Evolutionary conservation across 352 stramenopile genomes (phyloP).

Genomic region (Globisporangium paroecandrum): DNA sequence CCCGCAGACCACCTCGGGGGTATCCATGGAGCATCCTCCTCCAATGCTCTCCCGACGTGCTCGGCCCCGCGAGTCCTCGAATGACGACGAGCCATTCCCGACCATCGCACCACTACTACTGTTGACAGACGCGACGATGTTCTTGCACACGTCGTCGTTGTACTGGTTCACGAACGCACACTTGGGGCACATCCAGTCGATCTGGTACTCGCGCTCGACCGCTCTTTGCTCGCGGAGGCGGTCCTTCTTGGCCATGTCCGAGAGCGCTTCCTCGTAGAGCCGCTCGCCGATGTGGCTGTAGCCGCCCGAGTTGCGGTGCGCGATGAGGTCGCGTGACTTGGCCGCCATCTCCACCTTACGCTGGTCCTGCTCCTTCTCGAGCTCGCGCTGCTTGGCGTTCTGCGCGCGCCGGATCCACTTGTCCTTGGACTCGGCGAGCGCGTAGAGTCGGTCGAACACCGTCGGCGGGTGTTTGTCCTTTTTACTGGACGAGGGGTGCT

Average conservation of each 20-base stretch:
- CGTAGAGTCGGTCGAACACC: constrained; percentile 65
- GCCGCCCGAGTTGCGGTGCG: constrained; percentile 42
- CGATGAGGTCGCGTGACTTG: constrained; percentile 60
- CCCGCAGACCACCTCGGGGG: constrained; percentile 42
- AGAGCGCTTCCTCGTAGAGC: constrained; percentile 68
- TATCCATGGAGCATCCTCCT: constrained; percentile 18
- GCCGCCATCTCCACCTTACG: constrained; percentile 50
- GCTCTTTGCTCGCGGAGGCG: constrained; percentile 39
- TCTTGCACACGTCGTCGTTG: constrained; percentile 56
- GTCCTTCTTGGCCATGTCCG: constrained; percentile 62
- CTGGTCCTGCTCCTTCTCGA: constrained; percentile 32
- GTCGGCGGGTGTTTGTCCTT: constrained; percentile 31
- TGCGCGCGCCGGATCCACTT: constrained; percentile 74
- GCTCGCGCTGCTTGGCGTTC: constrained; percentile 60
- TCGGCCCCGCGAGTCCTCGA: background rate
- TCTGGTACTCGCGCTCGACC: constrained; percentile 39
- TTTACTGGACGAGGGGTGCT: constrained; percentile 6
- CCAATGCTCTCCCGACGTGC: constrained; percentile 20
- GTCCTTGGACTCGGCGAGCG: constrained; percentile 61
- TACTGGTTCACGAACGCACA: constrained; percentile 65
- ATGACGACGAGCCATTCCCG: background rate
- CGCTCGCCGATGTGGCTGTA: constrained; percentile 69
- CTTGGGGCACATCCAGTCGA: constrained; percentile 81
- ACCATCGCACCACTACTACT: background rate
- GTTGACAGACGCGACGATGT: constrained; percentile 27